Conservation (phyloP, 2,329 filamentous ascomycete genomes). For the Eutypa lata region DNA sequence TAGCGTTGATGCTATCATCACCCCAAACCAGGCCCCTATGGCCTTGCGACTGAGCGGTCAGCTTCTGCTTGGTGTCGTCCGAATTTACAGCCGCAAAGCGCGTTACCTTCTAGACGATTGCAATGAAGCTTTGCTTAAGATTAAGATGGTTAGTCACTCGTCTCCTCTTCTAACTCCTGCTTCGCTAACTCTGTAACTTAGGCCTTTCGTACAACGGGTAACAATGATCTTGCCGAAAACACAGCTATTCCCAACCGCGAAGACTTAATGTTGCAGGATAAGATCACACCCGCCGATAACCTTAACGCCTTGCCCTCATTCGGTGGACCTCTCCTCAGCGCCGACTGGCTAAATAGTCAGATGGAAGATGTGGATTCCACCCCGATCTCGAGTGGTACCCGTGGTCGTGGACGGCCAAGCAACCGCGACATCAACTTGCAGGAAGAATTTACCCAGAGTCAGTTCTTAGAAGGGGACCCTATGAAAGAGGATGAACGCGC, state of each 20-base stretch:
- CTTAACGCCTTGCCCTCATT: conserved; percentile 54
- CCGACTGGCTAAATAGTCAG: conserved; percentile 77
- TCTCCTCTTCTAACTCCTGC: not conserved
- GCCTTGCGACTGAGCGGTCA: conserved; percentile 91
- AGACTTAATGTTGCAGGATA: conserved; percentile 84
- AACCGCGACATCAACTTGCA: conserved; percentile 66
- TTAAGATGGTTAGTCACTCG: conserved; percentile 75
- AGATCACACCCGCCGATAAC: conserved; percentile 87
- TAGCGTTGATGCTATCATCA: conserved; percentile 93
- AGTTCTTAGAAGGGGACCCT: conserved; percentile 71
- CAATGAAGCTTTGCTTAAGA: conserved; percentile 95
- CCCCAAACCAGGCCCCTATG: conserved; percentile 89
- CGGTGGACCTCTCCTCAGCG: conserved; percentile 71
- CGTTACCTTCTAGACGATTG: conserved; percentile 95
- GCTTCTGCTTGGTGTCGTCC: conserved; percentile 88
- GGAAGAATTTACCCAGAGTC: conserved; percentile 70
- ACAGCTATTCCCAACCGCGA: conserved; percentile 79
- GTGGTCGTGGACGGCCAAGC: conserved; percentile 41
- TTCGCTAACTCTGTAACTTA: conserved; percentile 40
- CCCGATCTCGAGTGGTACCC: conserved; percentile 54
- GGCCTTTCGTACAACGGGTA: conserved; percentile 92
- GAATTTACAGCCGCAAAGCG: conserved; percentile 96
- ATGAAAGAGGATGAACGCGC: conserved; percentile 55
- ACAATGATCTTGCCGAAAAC: conserved; percentile 89
- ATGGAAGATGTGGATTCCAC: conserved; percentile 59